phyloP scores from a whole-genome alignment of 352 stramenopile genomes.

The Globisporangium nunn region DNA sequence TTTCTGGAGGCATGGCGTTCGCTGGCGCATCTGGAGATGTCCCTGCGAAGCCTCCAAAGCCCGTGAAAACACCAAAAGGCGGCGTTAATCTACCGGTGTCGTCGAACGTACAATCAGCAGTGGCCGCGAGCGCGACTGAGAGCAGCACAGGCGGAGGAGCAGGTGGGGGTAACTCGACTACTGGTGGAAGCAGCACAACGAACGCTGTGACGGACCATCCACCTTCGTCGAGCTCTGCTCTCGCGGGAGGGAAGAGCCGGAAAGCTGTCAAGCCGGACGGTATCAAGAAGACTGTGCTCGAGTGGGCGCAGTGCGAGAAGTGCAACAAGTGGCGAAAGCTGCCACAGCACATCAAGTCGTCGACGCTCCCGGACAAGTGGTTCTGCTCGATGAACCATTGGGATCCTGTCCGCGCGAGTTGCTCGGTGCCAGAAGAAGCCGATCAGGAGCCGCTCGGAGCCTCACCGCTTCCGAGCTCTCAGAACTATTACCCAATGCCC shows the following conservation, averaged over 20 bases:
- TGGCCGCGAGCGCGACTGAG: not conserved
- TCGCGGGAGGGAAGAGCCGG: constrained; percentile 7
- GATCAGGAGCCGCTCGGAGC: constrained; percentile 59
- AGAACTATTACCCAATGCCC: constrained; percentile 54
- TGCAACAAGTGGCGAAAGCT: constrained; percentile 96
- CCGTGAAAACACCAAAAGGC: constrained; percentile 8
- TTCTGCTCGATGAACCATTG: constrained; percentile 96
- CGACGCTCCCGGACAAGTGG: constrained; percentile 93
- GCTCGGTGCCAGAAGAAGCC: constrained; percentile 61
- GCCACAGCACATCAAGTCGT: constrained; percentile 86
- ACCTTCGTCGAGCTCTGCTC: not conserved
- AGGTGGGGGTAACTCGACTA: not conserved
- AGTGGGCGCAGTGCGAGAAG: constrained; percentile 95
- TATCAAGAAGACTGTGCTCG: constrained; percentile 75
- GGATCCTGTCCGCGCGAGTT: constrained; percentile 79
- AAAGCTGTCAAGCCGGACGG: constrained; percentile 12
- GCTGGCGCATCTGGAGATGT: not conserved
- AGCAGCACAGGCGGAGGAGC: not conserved
- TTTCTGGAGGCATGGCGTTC: not conserved
- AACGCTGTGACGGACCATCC: not conserved
- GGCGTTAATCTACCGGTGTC: not conserved
- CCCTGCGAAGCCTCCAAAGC: constrained; percentile 4
- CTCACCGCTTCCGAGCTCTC: constrained; percentile 36
- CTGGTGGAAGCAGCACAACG: not conserved
- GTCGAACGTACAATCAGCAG: not conserved